Base-by-base conservation (phyloP, 1,284 basidiomycete genomes). In the Sparassis latifolia region DNA sequence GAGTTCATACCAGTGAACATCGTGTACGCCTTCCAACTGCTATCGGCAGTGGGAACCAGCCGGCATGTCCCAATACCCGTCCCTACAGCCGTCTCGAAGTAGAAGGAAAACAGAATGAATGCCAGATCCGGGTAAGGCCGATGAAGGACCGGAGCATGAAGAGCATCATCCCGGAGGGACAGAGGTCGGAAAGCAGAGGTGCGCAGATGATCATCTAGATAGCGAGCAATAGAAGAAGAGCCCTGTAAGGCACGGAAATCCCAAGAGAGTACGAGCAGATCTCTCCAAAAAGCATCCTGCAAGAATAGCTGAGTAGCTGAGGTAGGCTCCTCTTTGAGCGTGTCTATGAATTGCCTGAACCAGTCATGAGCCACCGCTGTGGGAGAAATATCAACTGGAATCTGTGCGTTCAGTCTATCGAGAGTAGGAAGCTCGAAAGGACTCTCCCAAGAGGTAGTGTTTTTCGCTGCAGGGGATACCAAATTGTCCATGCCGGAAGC, bases 241-340 rank as follows among this genome's bases (percentile, higher is more conserved):
- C 75, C 73, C 50, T 73, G 68, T 59, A 83, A 76, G 0, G 80
- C 79, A 33, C 81, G 76, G 55, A 83, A 74, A 56, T 80, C 75
- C 79, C 79, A 84, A 3, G 80, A 79, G 33, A 82, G 66, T 0
- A 77, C 69, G 27, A 82, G 69, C 49, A 79, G 69, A 58, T 84
- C 82, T 37, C 78, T 68, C 79, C 77, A 80, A 60, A 67, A 70
- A 2, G 71, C 71, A 44, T 77, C 70, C 0, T 69, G 63, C 27
- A 70, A 61, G 52, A 79, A 69, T 37, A 74, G 63, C 35, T 38
- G 35, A 7, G n/a, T n/a, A 7, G n/a, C 35, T 9, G 35, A 7
- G n/a, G 35, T 9, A 7, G 35, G 35, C 9, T 38, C 9, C 7
- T 7, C 7, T 7, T 38, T n/a, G 9, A 38, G n/a, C n/a, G 35